Evolutionary conservation across 768 basidiomycete species (phyloP).

Genomic region (Lactarius evosmus): DNA sequence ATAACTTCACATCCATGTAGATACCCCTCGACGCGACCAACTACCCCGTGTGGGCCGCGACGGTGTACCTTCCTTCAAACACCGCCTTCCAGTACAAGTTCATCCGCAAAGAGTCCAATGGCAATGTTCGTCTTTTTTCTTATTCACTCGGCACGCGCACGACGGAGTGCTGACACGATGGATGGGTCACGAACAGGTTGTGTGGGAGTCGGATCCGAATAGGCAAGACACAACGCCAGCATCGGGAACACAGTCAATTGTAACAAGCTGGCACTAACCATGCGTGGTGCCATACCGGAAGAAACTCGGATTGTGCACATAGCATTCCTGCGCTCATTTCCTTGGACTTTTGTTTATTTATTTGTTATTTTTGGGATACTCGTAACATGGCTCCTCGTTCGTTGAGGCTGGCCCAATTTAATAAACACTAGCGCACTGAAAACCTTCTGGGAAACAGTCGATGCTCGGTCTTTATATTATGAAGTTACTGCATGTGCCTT

Average conservation of each 20-base stretch:
- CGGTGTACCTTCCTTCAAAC: conserved; percentile 47
- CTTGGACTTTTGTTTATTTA: not conserved
- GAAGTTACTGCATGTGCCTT: no score
- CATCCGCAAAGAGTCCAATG: conserved; percentile 52
- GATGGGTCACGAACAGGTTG: conserved; percentile 31
- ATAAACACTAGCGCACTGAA: not conserved
- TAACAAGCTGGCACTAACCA: conserved; percentile 44
- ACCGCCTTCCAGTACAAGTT: conserved; percentile 59
- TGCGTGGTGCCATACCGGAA: not conserved
- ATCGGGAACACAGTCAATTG: conserved; percentile 36
- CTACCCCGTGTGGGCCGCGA: conserved; percentile 55
- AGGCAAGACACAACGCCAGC: conserved; percentile 43
- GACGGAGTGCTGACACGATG: conserved; percentile 31
- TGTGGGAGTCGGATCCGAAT: conserved; percentile 64
- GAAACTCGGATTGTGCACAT: not conserved
- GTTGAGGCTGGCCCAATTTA: not conserved
- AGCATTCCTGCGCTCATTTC: not conserved
- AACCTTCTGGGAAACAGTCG: not conserved
- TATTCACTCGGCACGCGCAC: not conserved
- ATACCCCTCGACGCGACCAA: conserved; percentile 49
- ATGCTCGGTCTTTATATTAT: not conserved
- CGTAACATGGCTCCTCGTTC: not conserved
- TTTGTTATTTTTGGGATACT: not conserved
- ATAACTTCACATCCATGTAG: conserved; percentile 31
- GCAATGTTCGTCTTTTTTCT: conserved; percentile 39